These are phyloP conservation scores for Filobasidium wieringae DNA, from an alignment of 768 basidiomycete species.

Conservation along the genomic window DNA sequence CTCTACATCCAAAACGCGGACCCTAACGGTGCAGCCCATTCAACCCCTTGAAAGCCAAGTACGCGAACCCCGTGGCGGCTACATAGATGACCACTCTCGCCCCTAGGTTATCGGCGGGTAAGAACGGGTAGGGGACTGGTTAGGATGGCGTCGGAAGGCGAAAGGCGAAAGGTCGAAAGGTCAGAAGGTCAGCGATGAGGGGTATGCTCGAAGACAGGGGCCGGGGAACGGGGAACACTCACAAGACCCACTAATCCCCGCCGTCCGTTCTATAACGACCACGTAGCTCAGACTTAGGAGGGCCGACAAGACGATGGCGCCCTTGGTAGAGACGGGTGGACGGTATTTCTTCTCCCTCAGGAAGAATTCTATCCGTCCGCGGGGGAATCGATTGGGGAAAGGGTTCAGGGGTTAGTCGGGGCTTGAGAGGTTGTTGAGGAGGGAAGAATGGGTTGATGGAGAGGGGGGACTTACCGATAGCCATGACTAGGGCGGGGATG, in stretches of 20 bases:
- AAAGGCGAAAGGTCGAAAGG: neutral
- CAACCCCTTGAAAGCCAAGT: slow-evolving; percentile 49
- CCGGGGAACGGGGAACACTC: slow-evolving; percentile 34
- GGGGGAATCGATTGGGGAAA: neutral
- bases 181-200: neutral
- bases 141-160: neutral
- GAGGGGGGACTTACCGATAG: slow-evolving; percentile 40
- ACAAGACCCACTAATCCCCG: slow-evolving; percentile 53
- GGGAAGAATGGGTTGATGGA: neutral
- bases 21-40: slow-evolving; percentile 48
- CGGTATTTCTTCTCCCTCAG: slow-evolving; percentile 52
- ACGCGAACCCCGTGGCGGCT: slow-evolving; percentile 46
- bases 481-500: slow-evolving; percentile 48
- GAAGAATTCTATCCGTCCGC: slow-evolving; percentile 47
- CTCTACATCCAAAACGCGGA: too few species aligned
- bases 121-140: slow-evolving; percentile 72
- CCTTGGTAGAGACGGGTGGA: slow-evolving; percentile 33
- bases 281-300: slow-evolving; percentile 47
- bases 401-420: neutral
- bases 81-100: slow-evolving; percentile 53
- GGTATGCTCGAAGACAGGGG: neutral
- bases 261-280: slow-evolving; percentile 58
- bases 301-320: slow-evolving; percentile 36
- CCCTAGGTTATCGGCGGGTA: slow-evolving; percentile 41
- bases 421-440: neutral